phyloP scores from a whole-genome alignment of 1,139 yeast genomes.

The Taphrina confusa region DNA sequence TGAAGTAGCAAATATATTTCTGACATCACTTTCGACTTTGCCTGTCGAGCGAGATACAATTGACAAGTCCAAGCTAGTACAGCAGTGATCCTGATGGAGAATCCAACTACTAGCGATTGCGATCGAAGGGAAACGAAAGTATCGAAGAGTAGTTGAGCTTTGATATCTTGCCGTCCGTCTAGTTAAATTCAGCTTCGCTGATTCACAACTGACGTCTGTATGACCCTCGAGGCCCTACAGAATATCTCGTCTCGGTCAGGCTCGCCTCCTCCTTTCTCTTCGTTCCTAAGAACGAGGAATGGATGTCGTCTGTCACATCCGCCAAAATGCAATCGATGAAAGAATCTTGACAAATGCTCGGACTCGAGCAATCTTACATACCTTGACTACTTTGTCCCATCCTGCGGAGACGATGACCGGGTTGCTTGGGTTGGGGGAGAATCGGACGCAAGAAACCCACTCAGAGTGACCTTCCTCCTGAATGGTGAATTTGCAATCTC shows the following conservation, averaged over 20 bases:
- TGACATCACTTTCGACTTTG: slow-evolving; percentile 35
- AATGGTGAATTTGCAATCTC: slow-evolving; percentile 96
- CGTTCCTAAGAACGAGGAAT: slow-evolving; percentile 20
- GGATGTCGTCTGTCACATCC: slow-evolving; percentile 32
- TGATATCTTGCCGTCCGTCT: not conserved
- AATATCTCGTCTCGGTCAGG: slow-evolving; percentile 33
- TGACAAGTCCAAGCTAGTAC: not conserved
- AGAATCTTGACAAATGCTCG: slow-evolving; percentile 7
- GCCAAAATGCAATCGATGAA: not conserved
- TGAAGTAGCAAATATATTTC: slow-evolving; percentile 97
- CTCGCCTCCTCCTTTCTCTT: slow-evolving; percentile 36
- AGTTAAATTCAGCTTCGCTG: slow-evolving; percentile 3
- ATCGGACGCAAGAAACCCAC: slow-evolving; percentile 99
- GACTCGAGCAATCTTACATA: slow-evolving; percentile 56
- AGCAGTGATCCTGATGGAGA: not conserved
- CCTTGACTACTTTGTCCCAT: slow-evolving; percentile 99
- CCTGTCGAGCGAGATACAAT: slow-evolving; percentile 5
- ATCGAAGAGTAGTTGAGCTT: not conserved
- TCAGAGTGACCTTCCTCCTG: slow-evolving; percentile 80
- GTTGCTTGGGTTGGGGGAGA: slow-evolving; percentile 69
- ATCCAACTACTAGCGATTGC: slow-evolving; percentile 4
- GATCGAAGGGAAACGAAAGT: slow-evolving; percentile 11
- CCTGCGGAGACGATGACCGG: slow-evolving; percentile 92
- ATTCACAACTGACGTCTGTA: not conserved
- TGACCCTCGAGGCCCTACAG: not conserved